Evolutionary conservation across 768 basidiomycete species (phyloP).

Genomic region (Agrocybe praecox): DNA sequence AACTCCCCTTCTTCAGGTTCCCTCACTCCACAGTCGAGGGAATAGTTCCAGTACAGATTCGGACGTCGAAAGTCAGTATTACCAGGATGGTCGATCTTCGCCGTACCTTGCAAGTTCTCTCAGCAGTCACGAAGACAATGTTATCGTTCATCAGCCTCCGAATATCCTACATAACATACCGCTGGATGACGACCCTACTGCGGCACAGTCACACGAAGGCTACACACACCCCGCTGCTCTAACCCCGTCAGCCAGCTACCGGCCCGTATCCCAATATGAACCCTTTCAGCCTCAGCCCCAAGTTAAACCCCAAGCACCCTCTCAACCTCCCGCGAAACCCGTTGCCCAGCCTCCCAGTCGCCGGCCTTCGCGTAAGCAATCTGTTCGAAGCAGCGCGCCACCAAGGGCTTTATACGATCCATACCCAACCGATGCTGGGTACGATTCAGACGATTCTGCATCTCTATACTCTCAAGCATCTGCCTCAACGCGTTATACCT

Average conservation of each 20-base stretch:
- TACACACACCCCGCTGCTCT: background rate
- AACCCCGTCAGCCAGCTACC: background rate
- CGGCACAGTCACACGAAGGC: background rate
- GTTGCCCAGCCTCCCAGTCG: background rate
- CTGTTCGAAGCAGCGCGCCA: background rate
- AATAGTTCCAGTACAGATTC: background rate
- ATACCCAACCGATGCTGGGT: background rate
- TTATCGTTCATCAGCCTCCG: background rate
- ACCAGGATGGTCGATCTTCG: background rate
- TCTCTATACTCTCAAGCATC: constrained; percentile 25
- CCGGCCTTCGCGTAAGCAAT: background rate
- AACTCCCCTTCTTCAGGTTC: background rate
- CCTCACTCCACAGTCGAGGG: background rate
- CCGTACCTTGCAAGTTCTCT: background rate
- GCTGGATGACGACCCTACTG: background rate
- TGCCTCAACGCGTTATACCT: constrained; percentile 8
- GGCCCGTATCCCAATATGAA: background rate
- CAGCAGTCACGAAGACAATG: background rate
- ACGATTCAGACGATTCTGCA: constrained; percentile 17
- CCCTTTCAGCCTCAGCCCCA: background rate
- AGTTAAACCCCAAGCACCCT: background rate
- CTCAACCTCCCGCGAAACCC: background rate
- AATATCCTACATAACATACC: background rate
- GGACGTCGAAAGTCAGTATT: background rate
- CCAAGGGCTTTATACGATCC: background rate